Evolutionary conservation across 73 alveolate species (phyloP).

Genomic region (Paramecium octaurelia): DNA sequence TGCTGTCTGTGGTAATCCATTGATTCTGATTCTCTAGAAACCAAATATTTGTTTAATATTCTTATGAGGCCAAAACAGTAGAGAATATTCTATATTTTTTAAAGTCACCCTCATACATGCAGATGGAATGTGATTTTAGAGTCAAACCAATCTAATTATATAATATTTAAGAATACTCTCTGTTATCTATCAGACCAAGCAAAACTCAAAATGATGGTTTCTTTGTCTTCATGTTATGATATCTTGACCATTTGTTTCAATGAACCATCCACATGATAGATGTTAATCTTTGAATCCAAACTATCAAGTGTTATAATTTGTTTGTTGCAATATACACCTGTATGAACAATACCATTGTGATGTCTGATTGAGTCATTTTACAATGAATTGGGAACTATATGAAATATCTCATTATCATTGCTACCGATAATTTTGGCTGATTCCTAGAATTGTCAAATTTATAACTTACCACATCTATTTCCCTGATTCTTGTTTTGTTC

Average conservation of each 20-base stretch:
- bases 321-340: slow-evolving; percentile 49
- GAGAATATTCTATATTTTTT: slow-evolving; percentile 32
- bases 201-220: slow-evolving; percentile 54
- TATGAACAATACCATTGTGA: slow-evolving; percentile 35
- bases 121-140: slow-evolving; percentile 44
- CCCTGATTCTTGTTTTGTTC: slow-evolving; percentile 33
- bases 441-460: not conserved
- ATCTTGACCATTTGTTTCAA: slow-evolving; percentile 26
- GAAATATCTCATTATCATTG: slow-evolving; percentile 50
- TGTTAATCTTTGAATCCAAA: slow-evolving; percentile 25
- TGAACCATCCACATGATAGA: slow-evolving; percentile 34
- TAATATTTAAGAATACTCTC: slow-evolving; percentile 26
- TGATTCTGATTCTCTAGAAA: slow-evolving; percentile 51
- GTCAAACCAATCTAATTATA: slow-evolving; percentile 45
- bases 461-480: slow-evolving; percentile 52
- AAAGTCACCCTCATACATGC: slow-evolving; percentile 57
- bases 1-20: slow-evolving; percentile 59
- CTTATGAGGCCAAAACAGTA: slow-evolving; percentile 34
- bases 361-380: slow-evolving; percentile 59
- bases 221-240: slow-evolving; percentile 20
- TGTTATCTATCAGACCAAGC: slow-evolving; percentile 62
- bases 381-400: slow-evolving; percentile 35
- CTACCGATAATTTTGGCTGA: slow-evolving; percentile 50
- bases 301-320: slow-evolving; percentile 45
- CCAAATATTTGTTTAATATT: slow-evolving; percentile 58